Percentiles rank a stretch among this genome's conserved stretches.
Evolutionary conservation across 805 yeast genomes (phyloP).

Genomic region (Yarrowia deformans): DNA sequence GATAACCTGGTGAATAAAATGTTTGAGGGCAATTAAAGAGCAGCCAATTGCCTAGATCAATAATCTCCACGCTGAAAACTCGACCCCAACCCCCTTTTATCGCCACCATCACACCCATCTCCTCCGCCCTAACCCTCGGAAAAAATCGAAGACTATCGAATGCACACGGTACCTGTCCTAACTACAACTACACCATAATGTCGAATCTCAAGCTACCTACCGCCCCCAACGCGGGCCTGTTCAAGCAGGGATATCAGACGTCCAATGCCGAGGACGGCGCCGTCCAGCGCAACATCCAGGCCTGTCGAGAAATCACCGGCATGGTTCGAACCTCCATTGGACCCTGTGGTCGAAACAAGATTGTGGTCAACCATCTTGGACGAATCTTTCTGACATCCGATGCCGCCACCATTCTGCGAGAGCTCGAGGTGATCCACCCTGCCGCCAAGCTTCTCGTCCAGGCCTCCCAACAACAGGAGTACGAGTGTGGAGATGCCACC

Average conservation of each 20-base stretch:
- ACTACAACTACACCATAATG: conserved; percentile 57
- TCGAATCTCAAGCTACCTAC: conserved; percentile 74
- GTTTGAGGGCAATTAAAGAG: not conserved
- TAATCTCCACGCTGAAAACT: not conserved
- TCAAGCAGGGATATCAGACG: conserved; percentile 93
- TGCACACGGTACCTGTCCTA: conserved; percentile 51
- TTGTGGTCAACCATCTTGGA: conserved; percentile 86
- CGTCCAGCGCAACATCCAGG: conserved; percentile 87
- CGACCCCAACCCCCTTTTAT: not conserved
- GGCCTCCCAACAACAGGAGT: conserved; percentile 97
- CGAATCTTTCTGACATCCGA: conserved; percentile 91
- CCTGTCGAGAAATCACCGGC: conserved; percentile 89
- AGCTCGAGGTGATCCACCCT: conserved; percentile 94
- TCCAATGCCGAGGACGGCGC: conserved; percentile 94
- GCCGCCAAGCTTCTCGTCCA: conserved; percentile 94
- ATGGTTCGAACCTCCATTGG: conserved; percentile 96
- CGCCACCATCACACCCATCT: not conserved
- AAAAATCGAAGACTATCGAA: conserved; percentile 31
- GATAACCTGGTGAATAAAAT: not conserved
- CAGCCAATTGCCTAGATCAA: conserved; percentile 8
- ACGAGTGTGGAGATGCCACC: conserved; percentile 96
- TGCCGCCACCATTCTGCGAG: conserved; percentile 96
- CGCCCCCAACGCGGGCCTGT: conserved; percentile 91
- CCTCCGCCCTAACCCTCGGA: conserved; percentile 29
- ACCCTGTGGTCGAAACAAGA: conserved; percentile 96